Base-by-base conservation (phyloP, 2,329 filamentous ascomycete genomes). In the Leptodontidium sp. region DNA sequence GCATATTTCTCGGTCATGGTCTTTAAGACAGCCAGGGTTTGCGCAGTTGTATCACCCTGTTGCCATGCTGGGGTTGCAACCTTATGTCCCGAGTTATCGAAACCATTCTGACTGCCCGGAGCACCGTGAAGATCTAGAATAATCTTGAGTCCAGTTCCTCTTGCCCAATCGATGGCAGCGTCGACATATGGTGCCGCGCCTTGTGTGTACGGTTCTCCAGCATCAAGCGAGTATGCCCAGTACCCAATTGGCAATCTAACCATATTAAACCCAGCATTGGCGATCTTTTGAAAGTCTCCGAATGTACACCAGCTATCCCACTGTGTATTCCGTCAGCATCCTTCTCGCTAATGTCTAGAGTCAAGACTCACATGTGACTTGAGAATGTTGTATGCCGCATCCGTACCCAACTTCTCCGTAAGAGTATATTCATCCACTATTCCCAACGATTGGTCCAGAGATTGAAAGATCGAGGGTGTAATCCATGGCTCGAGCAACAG, bases 211-310 rank as follows among this genome's bases (percentile, higher is more conserved):
- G 86, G 82, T 32, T 83, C 81, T 59, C 83, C 78, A 40, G 80
- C 79, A 32, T 79, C 77, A 15, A 85, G 84, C 63, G 85, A 80
- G 70, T 86, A 88, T 17, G 87, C 86, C 87, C 87, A 89, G 75
- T 83, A 89, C 8, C 86, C 86, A 65, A 89, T 81, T 0, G 87
- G 87, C 47, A 89, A 86, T 15, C 87, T 82, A 11, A 89, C 85
- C 11, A 86, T 79, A 75, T 89, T 89, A 78, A 89, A 86, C 6
- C 87, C 87, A 0, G 85, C 82, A 45, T 82, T 77, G 21, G 82
- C 82, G 72, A 89, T 89, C 71, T 84, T 86, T 73, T 85, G 79
- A 75, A 90, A 87, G 74, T 89, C 87, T 14, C 77, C 73, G 24
- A 74, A 74, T 1, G 72, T 77, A n/a, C 71, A 74, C 75, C 75